Evolutionary conservation across 2,329 filamentous ascomycete genomes (phyloP), one percentile per base, ranked within the genome.

Genomic region (Clonostachys solani): DNA sequence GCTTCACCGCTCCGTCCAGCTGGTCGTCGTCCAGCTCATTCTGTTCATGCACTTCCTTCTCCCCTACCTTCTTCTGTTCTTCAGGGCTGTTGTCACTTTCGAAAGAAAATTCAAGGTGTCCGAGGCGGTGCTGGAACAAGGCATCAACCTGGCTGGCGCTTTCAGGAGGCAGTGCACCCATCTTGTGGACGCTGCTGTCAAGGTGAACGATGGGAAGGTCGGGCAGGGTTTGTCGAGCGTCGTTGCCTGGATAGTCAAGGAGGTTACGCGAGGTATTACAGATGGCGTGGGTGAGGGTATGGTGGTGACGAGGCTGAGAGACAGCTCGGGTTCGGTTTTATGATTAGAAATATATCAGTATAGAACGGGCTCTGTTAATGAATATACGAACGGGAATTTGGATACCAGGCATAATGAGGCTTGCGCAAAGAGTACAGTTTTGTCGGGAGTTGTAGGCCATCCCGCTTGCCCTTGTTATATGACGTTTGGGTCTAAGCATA

Each of bases 91-190:
- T 15, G 84, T 83, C 51, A 68, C 74, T 43, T 84, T 84, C 52
- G 86, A 91, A 60, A 76, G 83, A 15, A 75, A 81, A 53, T 80
- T 89, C 63, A 80, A 78, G 51, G 71, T 91, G 50, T 82, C 87
- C 82, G 33, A 92, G 68, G 44, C 90, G 66, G 65, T 92, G 83
- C 69, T 92, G 82, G 46, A 87, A 69, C 56, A 80, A 61, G 51
- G 86, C 66, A 57, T 86, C 79, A 60, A 81, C 69, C 59, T 78
- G 64, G 63, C 84, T 71, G 53, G 72, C 59, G 49, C 77, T 69
- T 61, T 84, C 76, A 65, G 72, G 65, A 55, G 75, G 52, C 42
- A 91, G 65, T 34, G 77, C 76, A 64, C 91, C 84, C 13, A 67
- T 64, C 62, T 43, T 5, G 77, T 77, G 10, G 73, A 75, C 10